phyloP scores from a whole-genome alignment of 2,329 filamentous ascomycete genomes.

The Pseudogymnoascus sp. region DNA sequence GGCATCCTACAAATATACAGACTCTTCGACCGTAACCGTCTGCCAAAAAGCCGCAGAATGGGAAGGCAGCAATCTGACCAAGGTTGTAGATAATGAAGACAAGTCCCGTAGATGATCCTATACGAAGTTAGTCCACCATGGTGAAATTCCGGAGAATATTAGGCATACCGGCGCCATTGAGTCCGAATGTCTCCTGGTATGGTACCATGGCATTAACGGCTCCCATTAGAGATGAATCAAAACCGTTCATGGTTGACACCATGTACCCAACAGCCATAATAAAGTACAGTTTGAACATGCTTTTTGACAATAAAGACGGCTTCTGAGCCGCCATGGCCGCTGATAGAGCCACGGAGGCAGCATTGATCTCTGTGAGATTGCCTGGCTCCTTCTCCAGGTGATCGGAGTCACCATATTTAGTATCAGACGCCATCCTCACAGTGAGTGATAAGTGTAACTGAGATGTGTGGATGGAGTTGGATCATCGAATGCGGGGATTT shows the following conservation, averaged over 20 bases:
- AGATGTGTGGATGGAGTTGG: background rate
- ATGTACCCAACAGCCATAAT: conserved; percentile 35
- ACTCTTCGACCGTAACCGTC: conserved; percentile 45
- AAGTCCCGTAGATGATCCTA: conserved; percentile 36
- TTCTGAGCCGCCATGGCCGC: conserved; percentile 31
- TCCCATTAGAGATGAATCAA: conserved; percentile 24
- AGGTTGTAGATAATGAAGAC: conserved; percentile 42
- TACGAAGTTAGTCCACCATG: background rate
- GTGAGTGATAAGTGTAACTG: background rate
- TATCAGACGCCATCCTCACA: background rate
- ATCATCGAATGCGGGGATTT: background rate
- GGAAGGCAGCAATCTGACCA: conserved; percentile 42
- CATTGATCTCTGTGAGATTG: conserved; percentile 26
- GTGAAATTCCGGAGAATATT: background rate
- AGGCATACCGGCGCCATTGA: conserved; percentile 34
- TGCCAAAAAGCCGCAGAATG: conserved; percentile 42
- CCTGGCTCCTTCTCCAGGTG: conserved; percentile 16
- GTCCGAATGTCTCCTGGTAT: conserved; percentile 41
- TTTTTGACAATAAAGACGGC: conserved; percentile 27
- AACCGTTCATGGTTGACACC: conserved; percentile 47
- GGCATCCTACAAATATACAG: conserved; percentile 48
- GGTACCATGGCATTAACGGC: conserved; percentile 40
- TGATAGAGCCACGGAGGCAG: conserved; percentile 31
- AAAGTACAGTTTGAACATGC: conserved; percentile 31
- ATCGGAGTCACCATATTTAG: background rate